Base-by-base conservation (phyloP, 768 basidiomycete genomes). In the Collybiopsis luxurians region DNA sequence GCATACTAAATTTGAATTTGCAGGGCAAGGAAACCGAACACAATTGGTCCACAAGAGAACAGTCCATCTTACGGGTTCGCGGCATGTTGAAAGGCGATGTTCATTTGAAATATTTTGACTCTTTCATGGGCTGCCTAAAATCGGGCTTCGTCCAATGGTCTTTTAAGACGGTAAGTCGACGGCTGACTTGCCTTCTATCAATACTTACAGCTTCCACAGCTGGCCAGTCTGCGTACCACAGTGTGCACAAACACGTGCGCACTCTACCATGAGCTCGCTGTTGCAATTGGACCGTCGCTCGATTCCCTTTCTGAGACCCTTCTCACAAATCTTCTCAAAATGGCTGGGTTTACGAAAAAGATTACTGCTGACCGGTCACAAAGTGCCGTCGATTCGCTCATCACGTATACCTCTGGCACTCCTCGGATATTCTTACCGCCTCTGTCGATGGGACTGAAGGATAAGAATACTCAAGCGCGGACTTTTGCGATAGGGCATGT, bases 21-120 rank as follows among this genome's bases (percentile, higher is more conserved):
- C 9, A 94, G 89, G 97, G 96, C n/a, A 96, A 84, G 73, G 96
- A 99, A 73, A 90, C 90, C 1, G 96, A 99, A 67, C 92, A 95
- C 60, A 99, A 99, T 63, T 99, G 96, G 96, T 78, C 82, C 42
- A 74, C 78, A 27, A 82, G 96, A 57, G 96, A 99, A 60, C 81
- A 80, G 61, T 79, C 89, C 10, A 79, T 95, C 59, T 77, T 83
- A 42, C 80, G 85, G 17, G 88, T 98, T 7, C 83, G 95, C 43
- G 91, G 95, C 17, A 93, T 97, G 90, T 72, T 98, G 55, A 89
- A 86, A 66, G 93, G 93, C 26, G 91, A 90, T 38, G 89, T 89
- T 2, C 86, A 91, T 67, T 68, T 75, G 30, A 82, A 89, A 55
- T 94, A 86, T 67, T 68, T 77, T 4, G 92, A 94, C 2, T 73